Evolutionary conservation across 441 rosid species (phyloP), one percentile per base, ranked within the genome.

Genomic region (Croton setiger): DNA sequence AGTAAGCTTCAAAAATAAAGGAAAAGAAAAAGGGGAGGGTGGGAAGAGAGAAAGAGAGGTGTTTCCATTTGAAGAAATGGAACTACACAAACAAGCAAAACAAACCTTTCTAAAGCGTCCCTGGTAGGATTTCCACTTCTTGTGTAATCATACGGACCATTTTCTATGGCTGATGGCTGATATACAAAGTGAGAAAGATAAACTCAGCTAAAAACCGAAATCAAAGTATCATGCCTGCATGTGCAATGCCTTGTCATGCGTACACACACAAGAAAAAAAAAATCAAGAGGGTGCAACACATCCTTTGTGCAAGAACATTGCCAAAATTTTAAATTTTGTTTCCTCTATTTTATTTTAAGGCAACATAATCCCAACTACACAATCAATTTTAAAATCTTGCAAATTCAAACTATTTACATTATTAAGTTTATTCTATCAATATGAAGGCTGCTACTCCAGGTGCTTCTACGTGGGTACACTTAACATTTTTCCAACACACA

Each of bases 61-160:
- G 31, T 27, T 27, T 66, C 64, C 59, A 47, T 47, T 31, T 6
- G 14, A 67, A 41, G 39, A 58, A 64, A 43, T 23, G 7, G 58
- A 47, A 55, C 63, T 2, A 49, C 23, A 33, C 15, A 7, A 68
- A 54, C 39, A 67, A 56, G 63, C 55, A 71, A 35, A 72, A 57
- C 51, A 44, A 18, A 91, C 97, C 93, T 90, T 82, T 95, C 96
- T 66, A 95, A 79, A 56, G 80, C 89, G 85, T 84, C 92, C 78
- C 98, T 72, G 0, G 96, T 95, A 61, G 98, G 98, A 81, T 95
- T 95, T 60, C 98, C 98, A 82, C 97, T 90, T 83, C 97, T 88
- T 61, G 99, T 92, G 76, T 92, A 92, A 82, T 92, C 98, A 79
- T 89, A 95, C 7, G 92, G 87, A 44, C 97, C 98, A 79, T 86